These are phyloP conservation scores for Zasmidium angulare DNA, from an alignment of 2,329 filamentous ascomycete species.

Conservation along the genomic window DNA sequence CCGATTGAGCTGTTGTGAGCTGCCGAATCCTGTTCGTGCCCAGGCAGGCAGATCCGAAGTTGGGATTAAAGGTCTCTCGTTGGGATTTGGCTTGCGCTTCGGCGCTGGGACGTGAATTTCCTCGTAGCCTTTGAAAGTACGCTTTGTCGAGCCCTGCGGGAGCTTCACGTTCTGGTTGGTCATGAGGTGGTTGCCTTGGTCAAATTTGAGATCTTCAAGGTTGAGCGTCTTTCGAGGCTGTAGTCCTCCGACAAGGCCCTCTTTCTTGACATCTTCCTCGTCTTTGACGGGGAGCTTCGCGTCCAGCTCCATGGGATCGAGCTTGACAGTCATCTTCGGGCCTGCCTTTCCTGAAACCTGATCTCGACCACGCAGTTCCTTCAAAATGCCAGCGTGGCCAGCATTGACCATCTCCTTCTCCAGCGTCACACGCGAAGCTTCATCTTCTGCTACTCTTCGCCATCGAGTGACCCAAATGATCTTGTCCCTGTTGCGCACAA, in stretches of 20 bases:
- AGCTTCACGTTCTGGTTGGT: constrained; percentile 96
- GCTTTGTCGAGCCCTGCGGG: constrained; percentile 91
- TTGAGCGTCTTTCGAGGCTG: constrained; percentile 88
- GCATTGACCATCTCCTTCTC: constrained; percentile 91
- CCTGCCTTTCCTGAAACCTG: constrained; percentile 57
- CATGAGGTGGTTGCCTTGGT: constrained; percentile 98
- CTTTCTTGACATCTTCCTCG: constrained; percentile 61
- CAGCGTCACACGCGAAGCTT: constrained; percentile 68
- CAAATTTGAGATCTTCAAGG: constrained; percentile 92
- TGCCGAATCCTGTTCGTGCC: constrained; percentile 83
- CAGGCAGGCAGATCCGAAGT: constrained; percentile 89
- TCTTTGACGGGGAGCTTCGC: constrained; percentile 45
- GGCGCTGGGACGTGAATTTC: constrained; percentile 96
- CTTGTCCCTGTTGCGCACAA: constrained; percentile 90
- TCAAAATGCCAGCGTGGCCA: constrained; percentile 80
- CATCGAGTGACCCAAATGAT: constrained; percentile 93
- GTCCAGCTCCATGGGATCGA: constrained; percentile 77
- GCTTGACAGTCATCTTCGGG: constrained; percentile 75
- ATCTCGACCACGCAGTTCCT: constrained; percentile 78
- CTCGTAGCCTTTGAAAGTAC: constrained; percentile 96
- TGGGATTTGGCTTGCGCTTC: constrained; percentile 78
- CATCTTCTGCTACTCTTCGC: constrained; percentile 76
- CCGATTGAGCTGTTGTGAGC: constrained; percentile 83
- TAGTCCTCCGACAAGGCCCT: constrained; percentile 74
- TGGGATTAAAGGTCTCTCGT: constrained; percentile 73